Evolutionary conservation across 169 alveolate genomes (phyloP).

Genomic region (Miamiensis avidus): DNA sequence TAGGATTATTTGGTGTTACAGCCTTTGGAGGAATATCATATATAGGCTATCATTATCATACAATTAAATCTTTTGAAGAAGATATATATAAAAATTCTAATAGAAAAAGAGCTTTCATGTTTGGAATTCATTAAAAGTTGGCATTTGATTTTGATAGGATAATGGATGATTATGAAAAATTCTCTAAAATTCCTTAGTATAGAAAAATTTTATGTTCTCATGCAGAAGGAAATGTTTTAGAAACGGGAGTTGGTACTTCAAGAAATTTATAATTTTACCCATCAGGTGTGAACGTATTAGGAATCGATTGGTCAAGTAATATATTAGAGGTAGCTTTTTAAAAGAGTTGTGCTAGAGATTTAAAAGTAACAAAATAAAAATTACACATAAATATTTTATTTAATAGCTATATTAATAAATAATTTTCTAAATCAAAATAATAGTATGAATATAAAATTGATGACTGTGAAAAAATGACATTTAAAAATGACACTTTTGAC

Average conservation of each 20-base stretch:
- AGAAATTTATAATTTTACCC: conserved; percentile 38
- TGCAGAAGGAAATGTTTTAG: conserved; percentile 45
- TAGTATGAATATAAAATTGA: conserved; percentile 21
- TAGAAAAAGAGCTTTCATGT: conserved; percentile 26
- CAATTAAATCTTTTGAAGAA: conserved; percentile 21
- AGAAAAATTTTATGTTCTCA: conserved; percentile 29
- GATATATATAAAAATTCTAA: conserved; percentile 27
- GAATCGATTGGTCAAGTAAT: conserved; percentile 49
- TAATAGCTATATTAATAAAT: too few species aligned
- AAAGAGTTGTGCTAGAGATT: conserved; percentile 9
- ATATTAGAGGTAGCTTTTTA: conserved; percentile 32
- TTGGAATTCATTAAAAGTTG: conserved; percentile 22
- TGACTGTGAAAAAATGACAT: conserved; percentile 41
- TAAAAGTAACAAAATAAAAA: too few species aligned
- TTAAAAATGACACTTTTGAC: conserved; percentile 42
- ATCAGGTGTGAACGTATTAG: conserved; percentile 31
- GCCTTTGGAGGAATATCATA: background rate
- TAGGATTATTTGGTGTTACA: background rate
- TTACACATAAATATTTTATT: too few species aligned
- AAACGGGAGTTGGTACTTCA: conserved; percentile 49
- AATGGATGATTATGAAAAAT: conserved; percentile 31
- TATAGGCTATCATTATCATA: background rate
- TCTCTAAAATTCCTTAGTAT: conserved; percentile 32
- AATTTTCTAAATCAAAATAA: background rate
- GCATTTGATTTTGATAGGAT: conserved; percentile 30